Base-by-base conservation (phyloP, 495 filamentous ascomycete genomes). In the Penicillium odoratum region DNA sequence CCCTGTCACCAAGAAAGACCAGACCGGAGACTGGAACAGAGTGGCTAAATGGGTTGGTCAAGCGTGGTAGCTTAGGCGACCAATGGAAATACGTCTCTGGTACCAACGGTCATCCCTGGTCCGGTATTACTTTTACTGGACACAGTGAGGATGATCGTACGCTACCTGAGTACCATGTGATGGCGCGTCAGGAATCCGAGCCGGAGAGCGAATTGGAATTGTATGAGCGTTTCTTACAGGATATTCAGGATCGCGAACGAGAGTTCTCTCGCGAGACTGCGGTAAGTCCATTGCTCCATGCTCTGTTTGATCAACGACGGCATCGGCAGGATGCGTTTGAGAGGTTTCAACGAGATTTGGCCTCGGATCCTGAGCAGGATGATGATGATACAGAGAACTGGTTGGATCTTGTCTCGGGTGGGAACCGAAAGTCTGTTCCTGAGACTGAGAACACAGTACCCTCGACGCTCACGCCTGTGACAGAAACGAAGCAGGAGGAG, bases 221-320 rank as follows among this genome's bases (percentile, higher is more conserved):
- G 28, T 80, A 80, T 46, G 70, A 78, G 29, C 74, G 69, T 16
- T 78, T 79, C 56, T 61, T 80, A n/a, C 55, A 72, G 3, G 74
- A 75, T 44, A 67, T 76, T 15, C 67, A 72, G 18, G 60, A 61
- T n/a, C 71, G 67, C 5, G 67, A 76, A 51, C 68, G 69, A 7
- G 66, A 73, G 16, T 65, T 69, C 13, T 70, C 66, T 40, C 51
- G 48, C 6, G 66, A 55, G 0, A 49, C 60, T 8, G 51, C 59
- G 13, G 59, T 68, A 38, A 79, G 75, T 47, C 72, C 71, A 34
- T 59, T 77, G 5, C 56, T 76, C 38, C 69, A 67, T 33, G 61
- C 72, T 18, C 57, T 79, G 0, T 51, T 74, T 7, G 69, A 74
- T 28, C 72, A 77, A 50, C 58, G 63, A 8, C 65, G 51, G 15